These are phyloP conservation scores for Starmera stellimalicola DNA, from an alignment of 1,139 yeast genomes.

Conservation along the genomic window DNA sequence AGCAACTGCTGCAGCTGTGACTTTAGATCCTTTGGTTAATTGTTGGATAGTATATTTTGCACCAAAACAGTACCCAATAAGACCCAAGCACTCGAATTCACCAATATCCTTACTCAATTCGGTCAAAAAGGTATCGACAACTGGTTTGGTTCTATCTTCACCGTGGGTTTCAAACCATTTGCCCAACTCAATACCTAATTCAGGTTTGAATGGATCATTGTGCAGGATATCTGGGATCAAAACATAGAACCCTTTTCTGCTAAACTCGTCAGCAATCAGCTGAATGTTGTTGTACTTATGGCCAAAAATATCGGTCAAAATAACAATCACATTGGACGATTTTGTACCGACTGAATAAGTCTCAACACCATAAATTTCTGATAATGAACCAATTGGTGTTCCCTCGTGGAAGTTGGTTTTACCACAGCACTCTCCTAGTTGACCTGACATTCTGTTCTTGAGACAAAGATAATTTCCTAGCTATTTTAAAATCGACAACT, in stretches of 20 bases:
- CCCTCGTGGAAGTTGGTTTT: conserved; percentile 32
- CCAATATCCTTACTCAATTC: conserved; percentile 31
- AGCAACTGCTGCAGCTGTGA: conserved; percentile 59
- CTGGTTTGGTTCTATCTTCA: conserved; percentile 32
- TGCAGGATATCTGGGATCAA: conserved; percentile 65
- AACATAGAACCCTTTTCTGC: conserved; percentile 48
- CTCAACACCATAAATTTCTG: conserved; percentile 18
- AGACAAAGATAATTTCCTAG: no score
- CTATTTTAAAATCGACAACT: no score
- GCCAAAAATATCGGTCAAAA: conserved; percentile 67
- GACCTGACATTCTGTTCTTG: no score
- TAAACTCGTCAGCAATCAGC: conserved; percentile 60
- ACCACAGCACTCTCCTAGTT: conserved; percentile 43
- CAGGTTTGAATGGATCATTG: conserved; percentile 34
- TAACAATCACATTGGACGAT: conserved; percentile 42
- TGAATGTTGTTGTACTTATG: conserved; percentile 41
- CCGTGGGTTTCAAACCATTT: conserved; percentile 50
- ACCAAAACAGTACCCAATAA: conserved; percentile 80
- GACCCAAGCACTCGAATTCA: conserved; percentile 44
- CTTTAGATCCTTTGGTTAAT: conserved; percentile 35
- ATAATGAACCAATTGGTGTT: conserved; percentile 9
- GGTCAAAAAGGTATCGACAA: conserved; percentile 34
- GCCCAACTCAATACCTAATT: conserved; percentile 24
- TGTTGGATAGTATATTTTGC: conserved; percentile 58
- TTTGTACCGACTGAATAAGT: conserved; percentile 18